Evolutionary conservation across 371 early-diverging fungal genomes (phyloP), one percentile per base, ranked within the genome.

Genomic region (Apophysomyces trapeziformis): DNA sequence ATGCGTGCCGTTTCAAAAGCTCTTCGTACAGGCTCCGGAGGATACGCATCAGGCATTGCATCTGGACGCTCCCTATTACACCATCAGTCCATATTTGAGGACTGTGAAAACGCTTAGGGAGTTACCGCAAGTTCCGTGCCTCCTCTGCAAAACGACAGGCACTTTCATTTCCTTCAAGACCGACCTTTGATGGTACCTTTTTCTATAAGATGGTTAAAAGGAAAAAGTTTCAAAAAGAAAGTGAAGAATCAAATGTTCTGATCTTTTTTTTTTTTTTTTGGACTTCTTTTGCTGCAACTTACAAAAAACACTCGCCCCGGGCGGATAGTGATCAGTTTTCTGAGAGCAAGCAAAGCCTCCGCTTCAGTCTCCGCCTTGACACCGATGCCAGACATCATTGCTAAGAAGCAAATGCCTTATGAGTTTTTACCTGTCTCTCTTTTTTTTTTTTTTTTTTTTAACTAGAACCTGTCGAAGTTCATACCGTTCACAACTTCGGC

Each of bases 131-230:
- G 21, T 50, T 50, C 21, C 54, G 54, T 9, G 54, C 54, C 21
- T 50, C 54, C 21, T 50, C 54, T 7, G 54, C 54, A 50, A 50
- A 50, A 9, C 54, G 54, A 21, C 54, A 50, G 8, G 54, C 54
- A 11, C 54, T 50, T 50, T 50, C 54, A 21, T 50, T 50, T 21
- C 54, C 54, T 50, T 50, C 54, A 50, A 50, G 54, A 11, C 54
- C 54, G 54, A 50, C 54, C 9, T 50, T 50, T 50, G 54, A 50
- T 26, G 54, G 54, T n/a, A 50, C 54, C 54, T 50, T 50, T 50
- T 50, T 50, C 54, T 50, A 16, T 21, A 21, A 50, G 8, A 1
- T 50, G 54, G 32, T 26, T 26, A 26, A 26, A 26, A 26, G 32
- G 3, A 26, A 26, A 26, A 26, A 26, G 32, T 26, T 26, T 26